Evolutionary conservation across 257 asterid species (phyloP), one percentile per base, ranked within the genome.

Genomic region (Solanum etuberosum): DNA sequence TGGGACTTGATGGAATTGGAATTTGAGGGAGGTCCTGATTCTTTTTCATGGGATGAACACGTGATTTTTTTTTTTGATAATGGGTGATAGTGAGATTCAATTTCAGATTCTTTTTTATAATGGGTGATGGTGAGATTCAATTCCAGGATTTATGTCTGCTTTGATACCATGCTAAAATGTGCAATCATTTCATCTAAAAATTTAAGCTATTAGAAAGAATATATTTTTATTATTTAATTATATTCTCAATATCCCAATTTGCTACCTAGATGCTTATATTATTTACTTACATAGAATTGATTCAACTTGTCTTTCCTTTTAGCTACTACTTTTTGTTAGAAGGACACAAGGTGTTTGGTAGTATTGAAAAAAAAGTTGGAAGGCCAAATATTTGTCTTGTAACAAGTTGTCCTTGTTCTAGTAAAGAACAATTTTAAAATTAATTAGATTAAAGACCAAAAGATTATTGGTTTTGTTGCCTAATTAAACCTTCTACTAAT

Each of bases 141-240:
- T 48, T 16, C 0, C 23, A 51, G 9, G 4, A 51, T 0, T 51
- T 0, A 1, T 18, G 4, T 51, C 61, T 16, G n/a, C 2, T 18
- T 18, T 51, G 61, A 51, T 18, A 51, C 3, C 4, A 51, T 51
- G 0, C 2, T 51, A 51, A 6, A 51, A 18, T 51, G 61, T 51
- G 9, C n/a, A 18, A 51, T 1, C 0, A 16, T 51, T 51, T 51
- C 0, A 18, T 18, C n/a, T 51, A 51, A 18, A 51, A 51, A 6
- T 51, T 2, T 2, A 51, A 51, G 4, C 3, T 16, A 51, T 0
- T 51, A 51, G 0, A 51, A 48, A 48, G 0, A 51, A 16, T 16
- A 16, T 3, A 51, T 0, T 51, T 48, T 48, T 51, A 2, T 51
- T 51, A 51, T 1, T 6, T 51, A 51, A 51, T 51, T 51, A 51